Base-by-base conservation (phyloP, 805 yeast species). In the Kluyveromyces lactis region DNA sequence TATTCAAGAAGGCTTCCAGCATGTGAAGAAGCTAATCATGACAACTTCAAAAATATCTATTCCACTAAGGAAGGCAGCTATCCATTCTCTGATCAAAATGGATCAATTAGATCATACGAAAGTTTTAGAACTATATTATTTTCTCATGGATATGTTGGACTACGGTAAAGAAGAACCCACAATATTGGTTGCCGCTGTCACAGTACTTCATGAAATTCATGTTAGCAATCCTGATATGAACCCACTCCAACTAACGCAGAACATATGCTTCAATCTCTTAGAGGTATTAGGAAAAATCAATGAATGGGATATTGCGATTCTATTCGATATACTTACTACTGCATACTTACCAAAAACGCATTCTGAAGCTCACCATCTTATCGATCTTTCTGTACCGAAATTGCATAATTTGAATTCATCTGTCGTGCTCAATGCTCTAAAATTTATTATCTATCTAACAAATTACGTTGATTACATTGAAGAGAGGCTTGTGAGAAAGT, bases 351-450 rank as follows among this genome's bases (percentile, higher is more conserved):
- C 97, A 2, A 76, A 79, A 45, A 65, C 71, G 0, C 64, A 75
- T n/a, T 67, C 66, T 1, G 90, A 82, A 28, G 86, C 95, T 0
- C 61, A 74, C 31, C 66, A 67, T 3, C 53, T 89, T 50, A 75
- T 86, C 18, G 90, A 82, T 28, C 63, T 71, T 11, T 66, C 76
- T 3, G 56, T 81, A 5, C 87, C 95, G 0, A 75, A 79, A 30
- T 62, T 90, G 18, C 94, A 79, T 52, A 94, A 85, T 55, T 80
- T 79, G 13, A 87, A 85, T 58, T 68, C 95, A 0, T 72, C 92
- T 0, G 92, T 89, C 9, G 90, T 83, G 0, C 58, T 87, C 42
- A 87, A 85, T 49, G 70, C 95, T 0, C 66, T 85, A 39, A 79
- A 86, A 44, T 75, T 79, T 9, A 73, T 87, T 12, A 62, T 84